These are phyloP conservation scores for Phialophora tarda DNA, from an alignment of 2,329 filamentous ascomycete species.

Conservation along the genomic window DNA sequence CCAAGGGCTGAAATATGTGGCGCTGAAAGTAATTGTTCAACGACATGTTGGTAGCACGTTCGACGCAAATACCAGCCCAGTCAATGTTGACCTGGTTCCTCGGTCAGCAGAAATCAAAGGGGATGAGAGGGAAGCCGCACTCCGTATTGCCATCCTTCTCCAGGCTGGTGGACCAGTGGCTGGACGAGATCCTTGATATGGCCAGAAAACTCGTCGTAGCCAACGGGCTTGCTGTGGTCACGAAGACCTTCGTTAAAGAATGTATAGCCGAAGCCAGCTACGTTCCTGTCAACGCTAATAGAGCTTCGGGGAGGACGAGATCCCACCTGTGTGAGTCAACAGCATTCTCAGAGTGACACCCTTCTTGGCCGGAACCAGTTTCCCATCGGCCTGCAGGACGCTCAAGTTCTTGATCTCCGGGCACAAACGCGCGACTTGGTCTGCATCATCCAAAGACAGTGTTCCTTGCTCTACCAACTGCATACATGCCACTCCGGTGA, in stretches of 20 bases:
- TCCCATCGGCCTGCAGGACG: conserved; percentile 48
- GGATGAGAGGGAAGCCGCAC: conserved; percentile 50
- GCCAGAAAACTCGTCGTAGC: conserved; percentile 65
- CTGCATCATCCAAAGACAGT: conserved; percentile 56
- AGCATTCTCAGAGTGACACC: conserved; percentile 59
- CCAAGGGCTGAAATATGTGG: conserved; percentile 56
- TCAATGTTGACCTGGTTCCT: conserved; percentile 56
- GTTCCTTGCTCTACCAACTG: conserved; percentile 61
- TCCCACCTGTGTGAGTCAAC: conserved; percentile 56
- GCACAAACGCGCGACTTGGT: conserved; percentile 50
- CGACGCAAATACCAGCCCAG: conserved; percentile 59
- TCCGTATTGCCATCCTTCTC: conserved; percentile 66
- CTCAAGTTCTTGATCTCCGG: conserved; percentile 55
- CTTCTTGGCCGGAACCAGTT: conserved; percentile 46
- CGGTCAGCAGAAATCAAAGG: conserved; percentile 20
- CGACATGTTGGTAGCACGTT: conserved; percentile 51
- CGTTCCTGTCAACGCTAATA: conserved; percentile 14
- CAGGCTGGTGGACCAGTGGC: conserved; percentile 68
- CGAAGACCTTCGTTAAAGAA: conserved; percentile 53
- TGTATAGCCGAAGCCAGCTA: conserved; percentile 51
- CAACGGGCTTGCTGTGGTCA: conserved; percentile 51
- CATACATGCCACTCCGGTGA: conserved; percentile 60
- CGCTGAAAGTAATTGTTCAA: conserved; percentile 58
- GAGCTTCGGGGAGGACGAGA: background rate
- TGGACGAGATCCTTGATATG: conserved; percentile 57